A percentile compares a stretch with the other conserved stretches of the same genome.
Conservation (phyloP, 208 protist genomes). For the Acanthamoeba royreba region DNA sequence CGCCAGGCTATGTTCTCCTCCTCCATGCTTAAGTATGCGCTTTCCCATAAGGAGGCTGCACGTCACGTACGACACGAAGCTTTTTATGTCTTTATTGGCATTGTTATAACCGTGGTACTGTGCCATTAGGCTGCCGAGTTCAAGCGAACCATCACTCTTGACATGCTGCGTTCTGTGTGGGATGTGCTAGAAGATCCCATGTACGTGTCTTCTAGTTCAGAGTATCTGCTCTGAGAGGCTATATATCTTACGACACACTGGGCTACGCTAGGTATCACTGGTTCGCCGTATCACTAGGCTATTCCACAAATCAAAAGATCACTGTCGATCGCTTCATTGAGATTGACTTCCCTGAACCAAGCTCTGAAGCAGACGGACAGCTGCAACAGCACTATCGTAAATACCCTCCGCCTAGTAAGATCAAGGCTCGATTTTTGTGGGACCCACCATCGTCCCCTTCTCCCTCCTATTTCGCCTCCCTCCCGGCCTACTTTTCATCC, state of each 20-base stretch:
- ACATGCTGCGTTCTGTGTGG: conserved; percentile 1
- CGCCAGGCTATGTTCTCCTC: background rate
- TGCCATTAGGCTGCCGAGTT: background rate
- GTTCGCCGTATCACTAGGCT: background rate
- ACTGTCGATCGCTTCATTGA: background rate
- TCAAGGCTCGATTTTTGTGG: background rate
- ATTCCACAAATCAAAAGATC: background rate
- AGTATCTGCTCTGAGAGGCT: too few species aligned
- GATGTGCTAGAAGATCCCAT: conserved; percentile 20
- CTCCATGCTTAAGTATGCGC: background rate
- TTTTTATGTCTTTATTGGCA: background rate
- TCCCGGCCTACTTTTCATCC: background rate
- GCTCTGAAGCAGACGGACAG: background rate
- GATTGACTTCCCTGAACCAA: background rate
- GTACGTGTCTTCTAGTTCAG: too few species aligned
- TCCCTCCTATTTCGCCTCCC: background rate
- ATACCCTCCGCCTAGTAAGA: background rate
- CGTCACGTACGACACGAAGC: background rate
- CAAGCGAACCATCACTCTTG: background rate
- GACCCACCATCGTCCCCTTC: background rate
- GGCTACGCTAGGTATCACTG: background rate
- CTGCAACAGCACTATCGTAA: background rate
- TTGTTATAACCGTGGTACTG: background rate
- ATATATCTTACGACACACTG: too few species aligned
- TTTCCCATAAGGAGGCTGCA: background rate